Evolutionary conservation across 2,329 filamentous ascomycete species (phyloP).

Genomic region (Penicillium italicum): DNA sequence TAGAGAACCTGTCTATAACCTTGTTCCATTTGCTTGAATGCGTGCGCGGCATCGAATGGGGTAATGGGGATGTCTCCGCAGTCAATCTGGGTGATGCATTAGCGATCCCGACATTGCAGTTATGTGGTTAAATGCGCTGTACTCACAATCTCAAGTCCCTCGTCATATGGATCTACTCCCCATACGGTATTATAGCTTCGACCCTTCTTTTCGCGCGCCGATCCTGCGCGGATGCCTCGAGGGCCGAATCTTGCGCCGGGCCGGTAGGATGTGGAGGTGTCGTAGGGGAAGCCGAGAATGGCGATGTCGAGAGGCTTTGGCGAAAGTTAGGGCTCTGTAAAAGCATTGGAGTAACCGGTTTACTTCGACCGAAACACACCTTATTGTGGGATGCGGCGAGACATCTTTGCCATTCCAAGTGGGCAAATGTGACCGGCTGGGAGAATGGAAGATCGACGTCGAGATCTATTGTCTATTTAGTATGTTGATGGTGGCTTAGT

Average conservation of each 20-base stretch:
- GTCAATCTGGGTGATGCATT: constrained; percentile 14
- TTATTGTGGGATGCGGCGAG: constrained; percentile 19
- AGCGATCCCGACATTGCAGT: not conserved
- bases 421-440: constrained; percentile 30
- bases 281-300: constrained; percentile 34
- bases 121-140: not conserved
- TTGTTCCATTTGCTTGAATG: constrained; percentile 28
- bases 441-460: constrained; percentile 31
- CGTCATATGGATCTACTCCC: constrained; percentile 27
- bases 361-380: not conserved
- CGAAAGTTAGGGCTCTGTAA: not conserved
- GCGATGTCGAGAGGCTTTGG: constrained; percentile 28
- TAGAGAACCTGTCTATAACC: constrained; percentile 19
- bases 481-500: not conserved
- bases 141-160: constrained; percentile 18
- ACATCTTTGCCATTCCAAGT: constrained; percentile 28
- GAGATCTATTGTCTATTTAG: constrained; percentile 16
- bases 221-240: constrained; percentile 30
- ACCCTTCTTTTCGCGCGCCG: constrained; percentile 28
- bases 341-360: too few relatives aligned
- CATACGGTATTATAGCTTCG: constrained; percentile 29
- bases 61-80: constrained; percentile 31
- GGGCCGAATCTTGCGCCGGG: constrained; percentile 34
- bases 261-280: constrained; percentile 33
- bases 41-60: constrained; percentile 24